Percentiles rank a stretch among this genome's conserved stretches.
Conservation (phyloP, 2,329 filamentous ascomycete species). For the Bipolaris sorokiniana region DNA sequence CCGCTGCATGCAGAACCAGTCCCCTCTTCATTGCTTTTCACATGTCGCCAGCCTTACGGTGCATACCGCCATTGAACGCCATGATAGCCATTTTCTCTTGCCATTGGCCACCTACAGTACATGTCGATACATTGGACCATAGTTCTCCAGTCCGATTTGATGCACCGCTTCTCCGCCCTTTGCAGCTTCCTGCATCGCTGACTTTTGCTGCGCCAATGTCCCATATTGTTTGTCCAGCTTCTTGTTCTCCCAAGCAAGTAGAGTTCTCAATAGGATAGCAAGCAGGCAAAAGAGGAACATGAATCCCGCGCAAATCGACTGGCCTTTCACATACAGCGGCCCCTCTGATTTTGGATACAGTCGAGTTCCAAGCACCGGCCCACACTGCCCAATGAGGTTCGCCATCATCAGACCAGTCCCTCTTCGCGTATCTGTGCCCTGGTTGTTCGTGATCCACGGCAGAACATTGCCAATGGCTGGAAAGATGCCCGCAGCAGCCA, state of each 20-base stretch:
- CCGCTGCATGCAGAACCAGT: not conserved
- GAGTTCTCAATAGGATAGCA: slow-evolving; percentile 34
- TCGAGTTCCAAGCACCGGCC: slow-evolving; percentile 45
- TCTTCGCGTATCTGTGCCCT: slow-evolving; percentile 70
- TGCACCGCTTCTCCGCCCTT: slow-evolving; percentile 19
- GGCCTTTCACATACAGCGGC: slow-evolving; percentile 45
- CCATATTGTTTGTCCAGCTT: slow-evolving; percentile 44
- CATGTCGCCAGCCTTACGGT: too few relatives aligned
- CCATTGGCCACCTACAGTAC: slow-evolving; percentile 20
- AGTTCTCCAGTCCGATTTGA: slow-evolving; percentile 41
- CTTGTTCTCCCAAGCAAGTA: slow-evolving; percentile 48
- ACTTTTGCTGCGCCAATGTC: slow-evolving; percentile 36
- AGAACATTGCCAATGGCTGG: slow-evolving; percentile 73
- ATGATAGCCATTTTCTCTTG: not conserved
- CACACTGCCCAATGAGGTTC: slow-evolving; percentile 67
- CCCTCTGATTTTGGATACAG: slow-evolving; percentile 43
- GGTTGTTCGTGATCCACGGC: slow-evolving; percentile 73
- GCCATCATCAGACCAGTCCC: slow-evolving; percentile 70
- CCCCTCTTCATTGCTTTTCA: too few relatives aligned
- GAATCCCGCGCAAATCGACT: slow-evolving; percentile 47
- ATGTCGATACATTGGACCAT: slow-evolving; percentile 43
- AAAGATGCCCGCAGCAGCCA: slow-evolving; percentile 68
- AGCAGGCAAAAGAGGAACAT: slow-evolving; percentile 47
- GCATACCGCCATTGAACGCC: not conserved
- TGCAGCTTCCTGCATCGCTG: slow-evolving; percentile 26